Conservation (phyloP, 1,284 basidiomycete species). For the Ceratobasidium sp. region DNA sequence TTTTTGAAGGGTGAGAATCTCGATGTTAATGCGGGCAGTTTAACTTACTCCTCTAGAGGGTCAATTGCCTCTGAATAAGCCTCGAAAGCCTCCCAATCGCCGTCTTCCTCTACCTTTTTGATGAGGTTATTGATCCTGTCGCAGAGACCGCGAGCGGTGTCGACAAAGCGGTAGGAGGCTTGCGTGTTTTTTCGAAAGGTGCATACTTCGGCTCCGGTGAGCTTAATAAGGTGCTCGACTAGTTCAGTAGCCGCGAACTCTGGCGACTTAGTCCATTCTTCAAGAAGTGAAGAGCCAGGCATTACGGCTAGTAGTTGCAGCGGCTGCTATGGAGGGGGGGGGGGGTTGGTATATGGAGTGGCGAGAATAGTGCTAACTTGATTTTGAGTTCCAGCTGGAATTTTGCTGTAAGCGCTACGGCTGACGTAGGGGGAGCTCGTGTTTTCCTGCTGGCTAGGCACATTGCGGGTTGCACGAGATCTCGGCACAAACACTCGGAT, state of each 20-base stretch:
- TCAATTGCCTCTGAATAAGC: constrained; percentile 25
- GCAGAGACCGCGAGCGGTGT: background rate
- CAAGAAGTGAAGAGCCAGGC: constrained; percentile 2
- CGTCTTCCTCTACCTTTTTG: background rate
- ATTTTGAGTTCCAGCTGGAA: too few relatives aligned
- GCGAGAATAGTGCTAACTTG: too few relatives aligned
- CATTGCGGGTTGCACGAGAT: background rate
- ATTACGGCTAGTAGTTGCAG: background rate
- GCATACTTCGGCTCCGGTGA: constrained; percentile 25
- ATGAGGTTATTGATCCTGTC: constrained; percentile 35
- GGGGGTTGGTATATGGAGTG: too few relatives aligned
- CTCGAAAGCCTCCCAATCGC: constrained; percentile 5
- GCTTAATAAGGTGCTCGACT: constrained; percentile 15
- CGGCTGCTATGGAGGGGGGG: background rate
- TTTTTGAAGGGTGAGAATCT: background rate
- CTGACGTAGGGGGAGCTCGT: background rate
- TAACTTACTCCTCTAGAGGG: constrained; percentile 35
- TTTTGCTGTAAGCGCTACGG: background rate
- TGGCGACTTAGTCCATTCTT: background rate
- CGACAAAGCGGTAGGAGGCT: constrained; percentile 23
- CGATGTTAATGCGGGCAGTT: background rate
- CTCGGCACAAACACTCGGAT: background rate
- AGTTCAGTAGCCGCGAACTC: constrained; percentile 3
- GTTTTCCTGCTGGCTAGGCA: background rate
- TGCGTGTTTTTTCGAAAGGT: constrained; percentile 26